Percentiles rank a stretch among this genome's conserved stretches.
phyloP scores from a whole-genome alignment of 2,329 filamentous ascomycete genomes.

The Aspergillus udagawae region DNA sequence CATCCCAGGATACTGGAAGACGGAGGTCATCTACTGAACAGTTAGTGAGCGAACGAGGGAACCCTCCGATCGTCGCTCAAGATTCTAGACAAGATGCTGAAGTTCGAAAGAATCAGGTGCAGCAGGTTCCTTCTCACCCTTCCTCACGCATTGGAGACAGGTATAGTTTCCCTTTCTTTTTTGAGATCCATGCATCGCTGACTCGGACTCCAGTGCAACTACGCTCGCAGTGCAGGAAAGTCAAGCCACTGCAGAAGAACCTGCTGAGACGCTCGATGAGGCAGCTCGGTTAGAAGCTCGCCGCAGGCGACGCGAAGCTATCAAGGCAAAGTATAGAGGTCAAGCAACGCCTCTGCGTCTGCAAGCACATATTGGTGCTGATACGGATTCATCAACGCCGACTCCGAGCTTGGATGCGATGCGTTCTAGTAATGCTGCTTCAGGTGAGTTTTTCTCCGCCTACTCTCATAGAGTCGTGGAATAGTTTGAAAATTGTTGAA shows the following conservation, averaged over 20 bases:
- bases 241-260: conserved; percentile 31
- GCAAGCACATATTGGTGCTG: conserved; percentile 64
- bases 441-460: conserved; percentile 31
- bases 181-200: background rate
- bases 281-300: conserved; percentile 80
- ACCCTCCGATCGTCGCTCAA: conserved; percentile 56
- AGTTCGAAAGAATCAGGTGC: conserved; percentile 59
- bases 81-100: conserved; percentile 63
- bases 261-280: conserved; percentile 67
- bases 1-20: conserved; percentile 38
- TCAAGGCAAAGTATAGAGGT: conserved; percentile 73
- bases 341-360: conserved; percentile 70
- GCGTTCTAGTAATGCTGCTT: conserved; percentile 29
- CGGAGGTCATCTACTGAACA: conserved; percentile 53
- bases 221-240: conserved; percentile 8
- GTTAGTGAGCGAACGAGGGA: conserved; percentile 62
- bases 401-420: conserved; percentile 48
- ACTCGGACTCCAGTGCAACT: conserved; percentile 16
- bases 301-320: conserved; percentile 76
- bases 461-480: background rate
- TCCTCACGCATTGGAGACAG: conserved; percentile 32
- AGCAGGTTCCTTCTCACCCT: conserved; percentile 43
- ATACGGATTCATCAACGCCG: conserved; percentile 51
- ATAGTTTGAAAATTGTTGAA: conserved; percentile 3
- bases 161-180: conserved; percentile 33